Conservation (phyloP, 2,329 filamentous ascomycete genomes). For the Alternaria rosae region DNA sequence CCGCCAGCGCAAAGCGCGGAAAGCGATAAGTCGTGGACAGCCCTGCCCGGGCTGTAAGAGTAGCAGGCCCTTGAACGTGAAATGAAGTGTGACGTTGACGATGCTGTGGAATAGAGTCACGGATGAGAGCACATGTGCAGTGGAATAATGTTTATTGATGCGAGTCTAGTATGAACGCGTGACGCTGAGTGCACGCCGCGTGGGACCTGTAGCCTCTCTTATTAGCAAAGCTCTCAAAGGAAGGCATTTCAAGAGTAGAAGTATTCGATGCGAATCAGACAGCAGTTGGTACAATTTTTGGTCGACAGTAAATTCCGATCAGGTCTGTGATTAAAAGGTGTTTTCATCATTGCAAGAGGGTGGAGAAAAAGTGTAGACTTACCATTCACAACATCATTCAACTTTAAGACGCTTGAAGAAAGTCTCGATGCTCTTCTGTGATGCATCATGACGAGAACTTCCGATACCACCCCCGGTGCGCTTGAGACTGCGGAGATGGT, state of each 20-base stretch:
- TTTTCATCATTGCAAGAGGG: constrained; percentile 60
- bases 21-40: not conserved
- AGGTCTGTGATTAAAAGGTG: constrained; percentile 78
- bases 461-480: constrained; percentile 85
- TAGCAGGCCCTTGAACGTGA: not conserved
- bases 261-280: constrained; percentile 64
- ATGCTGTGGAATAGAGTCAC: not conserved
- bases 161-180: not conserved
- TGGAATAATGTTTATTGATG: constrained; percentile 3
- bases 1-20: constrained; percentile 4
- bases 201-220: not conserved
- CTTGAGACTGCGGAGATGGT: constrained; percentile 76
- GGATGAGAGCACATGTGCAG: not conserved
- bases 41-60: not conserved
- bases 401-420: constrained; percentile 74
- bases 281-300: constrained; percentile 79
- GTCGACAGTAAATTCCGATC: constrained; percentile 80
- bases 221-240: constrained; percentile 13
- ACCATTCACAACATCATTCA: constrained; percentile 39
- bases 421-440: constrained; percentile 76
- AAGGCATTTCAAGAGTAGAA: not conserved
- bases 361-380: constrained; percentile 27
- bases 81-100: not conserved
- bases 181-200: not conserved
- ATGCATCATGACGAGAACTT: constrained; percentile 75